A percentile compares a stretch with the other conserved stretches of the same genome.
Evolutionary conservation across 805 yeast genomes (phyloP).

Genomic region (Sungouiella thailandica): DNA sequence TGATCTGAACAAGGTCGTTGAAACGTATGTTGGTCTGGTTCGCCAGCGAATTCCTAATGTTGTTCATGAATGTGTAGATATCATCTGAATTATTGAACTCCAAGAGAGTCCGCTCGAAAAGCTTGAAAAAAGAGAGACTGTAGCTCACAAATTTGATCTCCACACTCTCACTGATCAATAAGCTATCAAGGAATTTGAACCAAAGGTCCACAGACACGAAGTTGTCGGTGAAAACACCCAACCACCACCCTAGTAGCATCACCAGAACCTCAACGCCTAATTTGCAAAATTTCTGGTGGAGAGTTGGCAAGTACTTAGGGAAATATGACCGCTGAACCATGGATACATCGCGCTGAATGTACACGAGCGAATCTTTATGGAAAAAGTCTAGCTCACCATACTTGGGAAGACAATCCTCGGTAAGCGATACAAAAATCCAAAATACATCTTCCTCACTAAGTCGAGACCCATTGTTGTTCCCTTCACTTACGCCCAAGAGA

Average conservation of each 20-base stretch:
- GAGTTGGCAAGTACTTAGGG: constrained; percentile 33
- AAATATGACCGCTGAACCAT: constrained; percentile 30
- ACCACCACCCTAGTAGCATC: constrained; percentile 54
- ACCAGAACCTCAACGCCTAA: constrained; percentile 43
- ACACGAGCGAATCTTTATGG: constrained; percentile 12
- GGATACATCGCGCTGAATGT: constrained; percentile 36
- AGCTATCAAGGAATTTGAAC: constrained; percentile 48
- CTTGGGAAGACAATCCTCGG: constrained; percentile 45
- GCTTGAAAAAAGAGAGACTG: constrained; percentile 32
- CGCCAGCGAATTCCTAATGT: constrained; percentile 17
- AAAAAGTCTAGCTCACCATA: constrained; percentile 24
- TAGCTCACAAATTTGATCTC: constrained; percentile 30
- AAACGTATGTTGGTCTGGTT: constrained; percentile 17
- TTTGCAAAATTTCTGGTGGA: constrained; percentile 29
- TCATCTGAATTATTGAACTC: constrained; percentile 21
- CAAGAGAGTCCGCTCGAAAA: constrained; percentile 29
- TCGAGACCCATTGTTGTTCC: constrained; percentile 7
- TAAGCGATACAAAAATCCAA: constrained; percentile 46
- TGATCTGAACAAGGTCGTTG: constrained; percentile 16
- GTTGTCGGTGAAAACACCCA: constrained; percentile 46
- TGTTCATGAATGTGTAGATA: constrained; percentile 31
- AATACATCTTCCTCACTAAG: constrained; percentile 44
- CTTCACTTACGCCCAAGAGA: constrained; percentile 31
- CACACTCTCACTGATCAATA: constrained; percentile 29
- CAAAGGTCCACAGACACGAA: constrained; percentile 47